These are phyloP conservation scores for Limonium bicolor DNA, from an alignment of 148 eudicot species.

Conservation along the genomic window DNA sequence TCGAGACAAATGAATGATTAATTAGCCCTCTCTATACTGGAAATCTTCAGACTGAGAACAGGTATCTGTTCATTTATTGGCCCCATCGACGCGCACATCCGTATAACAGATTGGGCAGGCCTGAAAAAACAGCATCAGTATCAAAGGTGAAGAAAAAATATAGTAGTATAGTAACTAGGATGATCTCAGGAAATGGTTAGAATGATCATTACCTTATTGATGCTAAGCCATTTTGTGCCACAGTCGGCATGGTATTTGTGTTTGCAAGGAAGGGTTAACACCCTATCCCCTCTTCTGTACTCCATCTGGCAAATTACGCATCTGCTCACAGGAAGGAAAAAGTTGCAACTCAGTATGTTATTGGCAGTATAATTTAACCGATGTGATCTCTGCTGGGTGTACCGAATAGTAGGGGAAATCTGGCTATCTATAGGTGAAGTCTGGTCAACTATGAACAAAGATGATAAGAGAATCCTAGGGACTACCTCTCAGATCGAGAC, in stretches of 20 bases:
- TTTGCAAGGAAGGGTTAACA: slow-evolving; percentile 79
- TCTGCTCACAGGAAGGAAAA: too few species aligned
- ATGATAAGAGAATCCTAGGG: too few species aligned
- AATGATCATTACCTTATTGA: slow-evolving; percentile 52
- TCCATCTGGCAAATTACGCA: slow-evolving; percentile 99
- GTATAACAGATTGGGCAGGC: slow-evolving; percentile 91
- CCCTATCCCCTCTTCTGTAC: slow-evolving; percentile 63
- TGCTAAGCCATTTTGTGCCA: slow-evolving; percentile 83
- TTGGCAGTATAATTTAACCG: too few species aligned
- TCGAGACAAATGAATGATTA: slow-evolving; percentile 6
- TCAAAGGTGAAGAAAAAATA: not conserved
- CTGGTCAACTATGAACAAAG: too few species aligned
- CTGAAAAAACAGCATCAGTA: slow-evolving; percentile 19
- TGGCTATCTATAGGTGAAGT: too few species aligned
- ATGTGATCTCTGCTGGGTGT: too few species aligned
- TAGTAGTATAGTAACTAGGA: too few species aligned
- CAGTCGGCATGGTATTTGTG: slow-evolving; percentile 75
- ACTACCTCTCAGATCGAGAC: slow-evolving; percentile 68
- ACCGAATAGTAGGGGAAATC: too few species aligned
- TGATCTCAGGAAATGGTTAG: too few species aligned
- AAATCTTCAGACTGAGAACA: too few species aligned
- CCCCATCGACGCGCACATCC: slow-evolving; percentile 31
- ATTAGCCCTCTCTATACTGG: too few species aligned
- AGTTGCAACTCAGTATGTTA: too few species aligned
- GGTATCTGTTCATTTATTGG: slow-evolving; percentile 19